Evolutionary conservation across 306 rosid genomes (phyloP).

Genomic region (Argentina anserina): DNA sequence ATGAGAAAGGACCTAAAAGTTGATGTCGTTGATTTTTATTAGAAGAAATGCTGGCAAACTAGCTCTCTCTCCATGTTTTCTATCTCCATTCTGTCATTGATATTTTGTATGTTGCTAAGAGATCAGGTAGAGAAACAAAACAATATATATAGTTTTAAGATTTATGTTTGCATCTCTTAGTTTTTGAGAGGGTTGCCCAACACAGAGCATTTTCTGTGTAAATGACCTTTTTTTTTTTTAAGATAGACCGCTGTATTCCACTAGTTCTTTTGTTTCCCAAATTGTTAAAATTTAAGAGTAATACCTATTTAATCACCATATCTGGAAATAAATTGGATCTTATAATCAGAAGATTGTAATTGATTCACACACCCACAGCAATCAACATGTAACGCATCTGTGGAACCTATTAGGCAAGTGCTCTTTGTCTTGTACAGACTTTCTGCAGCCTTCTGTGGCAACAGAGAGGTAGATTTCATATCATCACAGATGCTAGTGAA

Average conservation of each 20-base stretch:
- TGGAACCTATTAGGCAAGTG: not conserved
- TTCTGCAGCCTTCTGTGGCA: conserved; percentile 3
- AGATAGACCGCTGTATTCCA: not conserved
- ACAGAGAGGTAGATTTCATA: not conserved
- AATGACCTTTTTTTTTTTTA: not conserved
- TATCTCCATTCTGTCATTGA: not conserved
- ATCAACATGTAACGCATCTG: not conserved
- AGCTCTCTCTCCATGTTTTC: not conserved
- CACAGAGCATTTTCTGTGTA: not conserved
- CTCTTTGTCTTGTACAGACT: not conserved
- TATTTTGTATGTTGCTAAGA: not conserved
- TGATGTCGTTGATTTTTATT: not conserved
- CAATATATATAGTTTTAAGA: not conserved
- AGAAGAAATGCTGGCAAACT: not conserved
- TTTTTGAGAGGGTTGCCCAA: not conserved
- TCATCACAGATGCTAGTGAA: not conserved
- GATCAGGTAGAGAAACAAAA: not conserved
- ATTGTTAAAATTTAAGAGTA: not conserved
- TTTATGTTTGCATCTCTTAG: not conserved
- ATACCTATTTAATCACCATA: not conserved
- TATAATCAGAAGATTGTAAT: not conserved
- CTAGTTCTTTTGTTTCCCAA: not conserved
- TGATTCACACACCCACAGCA: not conserved
- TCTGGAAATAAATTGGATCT: not conserved
- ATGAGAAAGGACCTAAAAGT: not conserved